phyloP scores from a whole-genome alignment of 2,329 filamentous ascomycete species.

The Fusarium tricinctum region DNA sequence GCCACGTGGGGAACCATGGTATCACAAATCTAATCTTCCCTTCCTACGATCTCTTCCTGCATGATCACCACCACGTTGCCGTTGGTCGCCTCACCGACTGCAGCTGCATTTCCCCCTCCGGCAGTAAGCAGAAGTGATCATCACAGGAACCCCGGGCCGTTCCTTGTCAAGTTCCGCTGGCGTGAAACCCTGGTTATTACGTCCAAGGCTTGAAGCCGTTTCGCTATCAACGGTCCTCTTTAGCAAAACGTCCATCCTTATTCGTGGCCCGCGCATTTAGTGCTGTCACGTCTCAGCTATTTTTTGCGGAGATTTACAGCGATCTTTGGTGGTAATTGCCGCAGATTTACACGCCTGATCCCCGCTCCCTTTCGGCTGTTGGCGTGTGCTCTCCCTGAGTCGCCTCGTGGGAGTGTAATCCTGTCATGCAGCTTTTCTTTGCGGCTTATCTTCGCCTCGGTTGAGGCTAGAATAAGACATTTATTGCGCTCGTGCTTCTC shows the following conservation, averaged over 20 bases:
- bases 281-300: constrained; percentile 13
- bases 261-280: constrained; percentile 16
- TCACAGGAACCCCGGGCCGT: constrained; percentile 22
- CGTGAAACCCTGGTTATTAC: constrained; percentile 19
- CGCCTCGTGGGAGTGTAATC: neutral
- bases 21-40: neutral
- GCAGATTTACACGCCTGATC: constrained; percentile 4
- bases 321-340: constrained; percentile 23
- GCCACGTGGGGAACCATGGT: neutral
- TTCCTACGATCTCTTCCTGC: neutral
- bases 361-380: constrained; percentile 9
- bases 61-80: neutral
- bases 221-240: constrained; percentile 2
- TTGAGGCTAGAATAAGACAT: neutral
- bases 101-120: neutral
- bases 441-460: neutral
- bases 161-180: constrained; percentile 23
- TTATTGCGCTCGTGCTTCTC: constrained; percentile 14
- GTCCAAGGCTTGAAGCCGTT: constrained; percentile 19
- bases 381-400: neutral
- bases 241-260: constrained; percentile 4
- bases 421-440: neutral
- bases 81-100: constrained; percentile 6
- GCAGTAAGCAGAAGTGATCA: neutral
- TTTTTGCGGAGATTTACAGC: constrained; percentile 6